Evolutionary conservation across 1,284 basidiomycete genomes (phyloP).

Genomic region (Quambalaria eucalypti): DNA sequence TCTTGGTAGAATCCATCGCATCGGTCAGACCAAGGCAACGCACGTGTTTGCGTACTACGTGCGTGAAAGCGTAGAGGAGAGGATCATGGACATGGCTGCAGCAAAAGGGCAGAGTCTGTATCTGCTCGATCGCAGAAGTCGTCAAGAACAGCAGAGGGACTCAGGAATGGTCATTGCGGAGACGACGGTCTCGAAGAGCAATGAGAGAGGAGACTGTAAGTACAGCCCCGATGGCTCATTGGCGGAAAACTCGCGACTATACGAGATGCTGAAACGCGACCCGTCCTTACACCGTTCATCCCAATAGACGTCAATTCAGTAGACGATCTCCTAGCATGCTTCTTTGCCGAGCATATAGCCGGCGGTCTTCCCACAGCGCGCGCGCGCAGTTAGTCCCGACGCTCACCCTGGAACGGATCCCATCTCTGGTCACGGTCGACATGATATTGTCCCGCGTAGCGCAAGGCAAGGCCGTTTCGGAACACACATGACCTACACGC

Average conservation of each 20-base stretch:
- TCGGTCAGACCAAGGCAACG: slow-evolving; percentile 27
- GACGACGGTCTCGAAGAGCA: slow-evolving; percentile 11
- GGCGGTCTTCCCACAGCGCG: too few species aligned
- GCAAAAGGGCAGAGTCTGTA: slow-evolving; percentile 28
- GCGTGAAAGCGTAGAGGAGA: slow-evolving; percentile 36
- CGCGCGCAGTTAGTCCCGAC: too few species aligned
- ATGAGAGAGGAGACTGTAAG: slow-evolving; percentile 9
- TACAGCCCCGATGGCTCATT: too few species aligned
- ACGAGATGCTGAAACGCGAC: neutral
- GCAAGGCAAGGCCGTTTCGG: too few species aligned
- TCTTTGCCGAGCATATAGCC: slow-evolving; percentile 16
- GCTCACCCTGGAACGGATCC: too few species aligned
- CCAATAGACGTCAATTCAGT: slow-evolving; percentile 15
- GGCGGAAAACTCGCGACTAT: neutral
- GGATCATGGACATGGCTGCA: slow-evolving; percentile 25
- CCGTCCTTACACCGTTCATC: neutral
- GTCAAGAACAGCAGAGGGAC: slow-evolving; percentile 12
- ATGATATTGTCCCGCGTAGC: too few species aligned
- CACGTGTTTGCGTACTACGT: slow-evolving; percentile 18
- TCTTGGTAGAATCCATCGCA: slow-evolving; percentile 38
- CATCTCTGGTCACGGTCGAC: too few species aligned
- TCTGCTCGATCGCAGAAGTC: slow-evolving; percentile 7
- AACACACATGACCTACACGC: too few species aligned
- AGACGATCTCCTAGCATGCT: slow-evolving; percentile 26
- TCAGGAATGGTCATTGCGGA: slow-evolving; percentile 10